Evolutionary conservation across 2,329 filamentous ascomycete genomes (phyloP).

Genomic region (Verticillium tricorpus): DNA sequence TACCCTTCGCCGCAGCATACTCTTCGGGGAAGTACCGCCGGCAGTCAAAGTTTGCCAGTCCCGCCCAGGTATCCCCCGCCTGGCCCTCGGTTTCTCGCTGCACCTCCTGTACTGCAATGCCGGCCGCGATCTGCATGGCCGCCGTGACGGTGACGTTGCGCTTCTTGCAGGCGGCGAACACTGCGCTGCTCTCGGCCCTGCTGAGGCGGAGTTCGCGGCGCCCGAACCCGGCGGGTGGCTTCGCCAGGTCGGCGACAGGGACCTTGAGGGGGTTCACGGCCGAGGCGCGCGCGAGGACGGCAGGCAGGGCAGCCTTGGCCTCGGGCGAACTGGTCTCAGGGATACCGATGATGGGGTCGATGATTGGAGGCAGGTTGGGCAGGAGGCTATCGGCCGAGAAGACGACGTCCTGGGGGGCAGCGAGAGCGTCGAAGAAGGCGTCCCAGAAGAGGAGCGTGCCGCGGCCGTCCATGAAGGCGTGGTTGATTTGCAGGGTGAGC

Average conservation of each 20-base stretch:
- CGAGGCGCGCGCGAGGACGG: background rate
- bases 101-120: background rate
- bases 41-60: background rate
- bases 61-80: background rate
- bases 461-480: background rate
- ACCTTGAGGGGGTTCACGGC: background rate
- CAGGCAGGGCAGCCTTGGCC: background rate
- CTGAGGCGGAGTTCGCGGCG: background rate
- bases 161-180: background rate
- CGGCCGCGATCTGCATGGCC: background rate
- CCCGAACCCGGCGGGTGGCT: background rate
- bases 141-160: background rate
- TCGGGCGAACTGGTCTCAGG: background rate
- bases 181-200: background rate
- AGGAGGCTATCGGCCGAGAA: background rate
- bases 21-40: background rate
- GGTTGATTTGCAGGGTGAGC: background rate
- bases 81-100: background rate
- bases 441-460: background rate
- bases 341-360: background rate
- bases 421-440: background rate
- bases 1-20: background rate
- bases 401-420: background rate
- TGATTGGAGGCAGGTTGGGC: background rate
- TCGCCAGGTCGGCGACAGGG: background rate